Evolutionary conservation across 305 asterid species (phyloP).

Genomic region (Solanum aculeatissimum): DNA sequence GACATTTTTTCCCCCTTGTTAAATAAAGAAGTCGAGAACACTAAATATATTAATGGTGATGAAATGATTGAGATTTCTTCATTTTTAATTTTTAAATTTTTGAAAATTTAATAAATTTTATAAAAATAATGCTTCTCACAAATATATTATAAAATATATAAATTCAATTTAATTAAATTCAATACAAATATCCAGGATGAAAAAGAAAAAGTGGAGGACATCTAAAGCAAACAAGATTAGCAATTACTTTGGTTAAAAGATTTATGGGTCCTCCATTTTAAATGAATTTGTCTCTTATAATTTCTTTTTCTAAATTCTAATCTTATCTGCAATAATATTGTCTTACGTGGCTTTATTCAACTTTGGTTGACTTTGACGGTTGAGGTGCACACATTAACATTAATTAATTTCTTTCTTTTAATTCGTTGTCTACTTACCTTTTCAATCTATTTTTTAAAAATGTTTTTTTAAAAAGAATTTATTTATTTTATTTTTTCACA

Average conservation of each 20-base stretch:
- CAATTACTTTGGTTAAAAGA: neutral
- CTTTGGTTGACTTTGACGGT: neutral
- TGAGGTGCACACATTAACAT: neutral
- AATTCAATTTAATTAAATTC: neutral
- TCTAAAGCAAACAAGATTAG: neutral
- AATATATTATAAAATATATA: accelerated
- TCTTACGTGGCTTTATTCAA: neutral
- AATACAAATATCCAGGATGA: neutral
- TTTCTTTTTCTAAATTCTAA: neutral
- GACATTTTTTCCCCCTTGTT: neutral
- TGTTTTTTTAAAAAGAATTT: too few relatives aligned
- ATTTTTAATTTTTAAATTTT: neutral
- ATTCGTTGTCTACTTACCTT: too few relatives aligned
- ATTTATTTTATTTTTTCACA: neutral
- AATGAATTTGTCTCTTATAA: neutral
- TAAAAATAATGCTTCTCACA: too few relatives aligned
- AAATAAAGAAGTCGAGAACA: too few relatives aligned
- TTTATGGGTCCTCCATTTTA: neutral
- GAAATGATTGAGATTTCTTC: too few relatives aligned
- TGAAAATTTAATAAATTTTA: neutral
- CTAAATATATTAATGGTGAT: too few relatives aligned
- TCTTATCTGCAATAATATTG: neutral
- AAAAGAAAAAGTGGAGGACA: neutral
- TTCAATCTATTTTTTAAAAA: too few relatives aligned
- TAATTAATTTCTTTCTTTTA: too few relatives aligned